Conservation (phyloP, 768 basidiomycete species). For the Heimioporus sp. region DNA sequence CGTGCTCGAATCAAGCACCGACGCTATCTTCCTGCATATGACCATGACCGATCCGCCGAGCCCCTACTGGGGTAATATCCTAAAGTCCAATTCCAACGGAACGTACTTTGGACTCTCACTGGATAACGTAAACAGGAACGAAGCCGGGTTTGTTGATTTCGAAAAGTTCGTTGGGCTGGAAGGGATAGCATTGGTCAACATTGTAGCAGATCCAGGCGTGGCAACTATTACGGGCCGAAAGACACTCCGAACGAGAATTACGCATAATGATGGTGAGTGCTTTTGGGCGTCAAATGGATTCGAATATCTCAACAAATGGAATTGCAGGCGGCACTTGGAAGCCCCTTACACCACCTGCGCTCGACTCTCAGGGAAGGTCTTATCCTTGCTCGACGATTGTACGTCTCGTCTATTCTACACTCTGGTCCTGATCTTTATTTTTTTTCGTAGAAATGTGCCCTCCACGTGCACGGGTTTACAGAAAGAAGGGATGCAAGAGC, state of each 20-base stretch:
- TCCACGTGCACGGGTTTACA: conserved; percentile 96
- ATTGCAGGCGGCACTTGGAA: conserved; percentile 82
- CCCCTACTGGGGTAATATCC: conserved; percentile 86
- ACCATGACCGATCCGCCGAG: conserved; percentile 78
- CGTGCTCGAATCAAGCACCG: conserved; percentile 90
- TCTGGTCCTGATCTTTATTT: not conserved
- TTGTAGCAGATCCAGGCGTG: conserved; percentile 80
- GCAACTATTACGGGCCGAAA: conserved; percentile 72
- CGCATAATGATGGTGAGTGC: conserved; percentile 88
- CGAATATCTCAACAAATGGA: not conserved
- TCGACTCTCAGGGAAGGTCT: conserved; percentile 69
- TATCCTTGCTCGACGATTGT: conserved; percentile 77
- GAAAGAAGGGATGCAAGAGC: conserved; percentile 87
- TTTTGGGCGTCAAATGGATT: not conserved
- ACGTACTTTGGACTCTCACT: conserved; percentile 91
- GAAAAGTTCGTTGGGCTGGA: conserved; percentile 97
- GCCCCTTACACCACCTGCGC: conserved; percentile 65
- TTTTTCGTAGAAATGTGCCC: conserved; percentile 63
- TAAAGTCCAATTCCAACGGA: conserved; percentile 97
- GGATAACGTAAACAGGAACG: conserved; percentile 89
- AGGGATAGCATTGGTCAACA: conserved; percentile 91
- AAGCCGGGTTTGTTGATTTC: conserved; percentile 88
- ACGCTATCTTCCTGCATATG: conserved; percentile 92
- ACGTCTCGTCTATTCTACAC: conserved; percentile 11
- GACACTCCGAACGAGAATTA: conserved; percentile 80